A percentile compares a stretch with the other conserved stretches of the same genome.
phyloP scores from a whole-genome alignment of 495 filamentous ascomycete species.

The Delitschia confertaspora region DNA sequence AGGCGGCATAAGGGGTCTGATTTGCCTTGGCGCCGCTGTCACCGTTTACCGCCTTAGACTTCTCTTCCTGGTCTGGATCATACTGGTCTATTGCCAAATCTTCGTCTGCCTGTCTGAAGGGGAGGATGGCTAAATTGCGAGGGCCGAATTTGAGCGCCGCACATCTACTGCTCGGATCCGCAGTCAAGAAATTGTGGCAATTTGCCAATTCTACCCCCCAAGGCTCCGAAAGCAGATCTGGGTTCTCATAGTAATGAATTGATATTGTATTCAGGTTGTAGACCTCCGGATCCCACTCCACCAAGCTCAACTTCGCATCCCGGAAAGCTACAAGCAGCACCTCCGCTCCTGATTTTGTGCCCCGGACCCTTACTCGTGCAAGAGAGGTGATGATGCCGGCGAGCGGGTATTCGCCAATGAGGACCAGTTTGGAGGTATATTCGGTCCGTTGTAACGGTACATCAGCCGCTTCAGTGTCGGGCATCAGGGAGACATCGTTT shows the following conservation, averaged over 20 bases:
- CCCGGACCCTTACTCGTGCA: constrained; percentile 59
- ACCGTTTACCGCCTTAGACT: constrained; percentile 23
- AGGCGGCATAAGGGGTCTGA: constrained; percentile 76
- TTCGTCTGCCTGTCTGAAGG: constrained; percentile 76
- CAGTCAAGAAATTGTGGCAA: constrained; percentile 68
- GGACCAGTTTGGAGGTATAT: constrained; percentile 65
- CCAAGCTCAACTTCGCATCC: constrained; percentile 84
- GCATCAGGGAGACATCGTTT: constrained; percentile 8
- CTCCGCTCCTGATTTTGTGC: constrained; percentile 69
- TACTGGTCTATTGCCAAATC: constrained; percentile 87
- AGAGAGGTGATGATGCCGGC: constrained; percentile 77
- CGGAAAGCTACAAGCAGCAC: constrained; percentile 74
- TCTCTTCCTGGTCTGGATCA: constrained; percentile 51
- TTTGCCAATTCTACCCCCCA: constrained; percentile 63
- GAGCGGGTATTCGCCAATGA: constrained; percentile 73
- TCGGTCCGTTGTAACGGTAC: constrained; percentile 43
- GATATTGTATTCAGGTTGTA: constrained; percentile 75
- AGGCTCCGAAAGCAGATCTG: constrained; percentile 67
- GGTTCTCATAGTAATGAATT: constrained; percentile 95
- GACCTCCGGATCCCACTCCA: constrained; percentile 85
- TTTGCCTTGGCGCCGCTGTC: constrained; percentile 47
- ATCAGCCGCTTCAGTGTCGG: constrained; percentile 22
- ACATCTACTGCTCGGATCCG: constrained; percentile 86
- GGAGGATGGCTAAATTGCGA: constrained; percentile 83
- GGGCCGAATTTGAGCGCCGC: constrained; percentile 85